Percentiles rank a stretch among this genome's conserved stretches.
phyloP scores from a whole-genome alignment of 1,284 basidiomycete genomes.

The Inonotus hispidus region DNA sequence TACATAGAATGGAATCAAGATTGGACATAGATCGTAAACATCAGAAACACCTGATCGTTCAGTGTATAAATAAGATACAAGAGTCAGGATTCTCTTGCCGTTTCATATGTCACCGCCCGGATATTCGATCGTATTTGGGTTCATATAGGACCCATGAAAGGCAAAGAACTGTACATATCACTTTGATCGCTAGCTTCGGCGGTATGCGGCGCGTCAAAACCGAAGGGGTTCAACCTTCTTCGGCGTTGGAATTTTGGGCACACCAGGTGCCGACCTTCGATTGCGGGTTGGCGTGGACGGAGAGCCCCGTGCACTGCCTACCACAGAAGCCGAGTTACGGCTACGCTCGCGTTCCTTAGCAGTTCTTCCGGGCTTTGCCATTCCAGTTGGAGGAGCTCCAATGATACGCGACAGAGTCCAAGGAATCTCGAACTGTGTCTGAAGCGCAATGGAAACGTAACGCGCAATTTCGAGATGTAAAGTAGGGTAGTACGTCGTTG shows the following conservation, averaged over 20 bases:
- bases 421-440: constrained; percentile 68
- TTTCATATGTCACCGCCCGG: neutral
- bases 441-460: constrained; percentile 63
- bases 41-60: constrained; percentile 4
- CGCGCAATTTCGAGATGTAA: constrained; percentile 88
- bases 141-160: neutral
- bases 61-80: neutral
- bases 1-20: neutral
- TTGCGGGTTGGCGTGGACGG: constrained; percentile 14
- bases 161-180: neutral
- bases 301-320: neutral
- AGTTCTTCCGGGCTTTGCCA: constrained; percentile 37
- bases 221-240: constrained; percentile 30
- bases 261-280: constrained; percentile 4
- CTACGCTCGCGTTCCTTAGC: constrained; percentile 15
- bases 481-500: constrained; percentile 86
- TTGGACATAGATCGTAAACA: neutral
- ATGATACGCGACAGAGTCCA: constrained; percentile 69
- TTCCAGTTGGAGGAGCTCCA: constrained; percentile 56
- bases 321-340: neutral
- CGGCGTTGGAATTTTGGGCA: constrained; percentile 28
- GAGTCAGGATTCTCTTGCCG: neutral
- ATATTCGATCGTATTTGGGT: neutral
- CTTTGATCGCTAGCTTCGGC: neutral
- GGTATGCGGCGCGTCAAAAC: constrained; percentile 21